Evolutionary conservation across 345 rosid genomes (phyloP), one percentile per base, ranked within the genome.

Genomic region (Eucalyptus leucophloia): DNA sequence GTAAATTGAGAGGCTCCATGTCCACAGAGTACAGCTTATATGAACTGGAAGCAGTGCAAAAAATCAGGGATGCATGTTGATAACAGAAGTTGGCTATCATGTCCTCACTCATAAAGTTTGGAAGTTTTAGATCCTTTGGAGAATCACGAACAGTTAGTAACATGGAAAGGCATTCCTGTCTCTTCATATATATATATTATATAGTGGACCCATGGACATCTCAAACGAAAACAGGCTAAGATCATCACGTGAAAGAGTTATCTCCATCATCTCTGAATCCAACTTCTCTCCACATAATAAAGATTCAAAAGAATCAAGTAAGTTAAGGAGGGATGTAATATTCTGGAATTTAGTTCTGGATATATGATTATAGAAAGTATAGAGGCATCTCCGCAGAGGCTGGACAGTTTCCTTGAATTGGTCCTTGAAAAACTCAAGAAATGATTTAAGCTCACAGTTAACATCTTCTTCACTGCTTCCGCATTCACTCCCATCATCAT

Each of bases 11-110:
- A 19, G 95, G 93, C 67, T 89, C 47, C 89, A 91, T 88, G 5
- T 34, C 67, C 23, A 81, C 47, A 3, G 69, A 24, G 82, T 91
- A 86, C 87, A 95, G 91, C 82, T 92, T 92, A 51, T 26, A 87
- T 18, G 95, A 93, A 56, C 89, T 88, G 9, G 92, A 91, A 42
- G 93, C 92, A 24, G 96, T 95, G 89, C 93, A 94, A 40, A 94
- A 92, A 54, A 94, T 54, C 51, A 94, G 47, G 4, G 92, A 65
- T 8, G 95, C 93, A 15, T 6, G 89, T 65, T 77, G 83, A 49
- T 92, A 92, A 87, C 95, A 95, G 89, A 94, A 93, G 24, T 88
- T 24, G 16, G 15, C 44, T 18, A 93, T 88, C 9, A 87, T 65
- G 23, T 2, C 49, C 47, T 23, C 26, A 87, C 86, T 85, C 80